Conservation (phyloP, 768 basidiomycete species). For the Naganishia randhawae region DNA sequence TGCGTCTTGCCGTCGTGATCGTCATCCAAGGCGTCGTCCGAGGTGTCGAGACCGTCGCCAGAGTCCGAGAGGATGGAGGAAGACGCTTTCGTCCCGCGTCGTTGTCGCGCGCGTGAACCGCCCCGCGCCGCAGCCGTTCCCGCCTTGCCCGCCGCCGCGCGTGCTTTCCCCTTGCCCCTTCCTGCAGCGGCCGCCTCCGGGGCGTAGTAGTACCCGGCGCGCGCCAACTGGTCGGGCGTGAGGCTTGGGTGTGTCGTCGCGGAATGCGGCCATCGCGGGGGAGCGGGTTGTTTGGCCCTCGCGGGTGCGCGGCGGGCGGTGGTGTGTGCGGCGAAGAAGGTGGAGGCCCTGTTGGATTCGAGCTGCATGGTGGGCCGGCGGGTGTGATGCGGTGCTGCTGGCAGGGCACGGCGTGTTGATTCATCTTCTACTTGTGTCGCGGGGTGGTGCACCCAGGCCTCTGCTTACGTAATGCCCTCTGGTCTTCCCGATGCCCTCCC, state of each 20-base stretch:
- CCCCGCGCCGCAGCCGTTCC: no score
- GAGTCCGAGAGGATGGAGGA: background rate
- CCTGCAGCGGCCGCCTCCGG: constrained; percentile 49
- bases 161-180: background rate
- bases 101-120: no score
- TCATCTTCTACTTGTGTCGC: background rate
- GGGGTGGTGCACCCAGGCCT: background rate
- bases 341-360: background rate
- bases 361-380: constrained; percentile 9
- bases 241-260: constrained; percentile 58
- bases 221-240: constrained; percentile 70
- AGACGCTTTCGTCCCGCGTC: background rate
- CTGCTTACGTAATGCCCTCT: background rate
- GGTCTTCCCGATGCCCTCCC: background rate
- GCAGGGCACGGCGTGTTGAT: background rate
- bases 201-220: constrained; percentile 83
- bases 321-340: background rate
- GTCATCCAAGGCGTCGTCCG: background rate
- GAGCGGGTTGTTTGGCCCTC: constrained; percentile 32
- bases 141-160: background rate
- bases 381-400: background rate
- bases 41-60: background rate
- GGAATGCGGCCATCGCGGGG: constrained; percentile 67
- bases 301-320: background rate
- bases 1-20: background rate